Conservation (phyloP, 768 basidiomycete species). For the Macrolepiota albuminosa region DNA sequence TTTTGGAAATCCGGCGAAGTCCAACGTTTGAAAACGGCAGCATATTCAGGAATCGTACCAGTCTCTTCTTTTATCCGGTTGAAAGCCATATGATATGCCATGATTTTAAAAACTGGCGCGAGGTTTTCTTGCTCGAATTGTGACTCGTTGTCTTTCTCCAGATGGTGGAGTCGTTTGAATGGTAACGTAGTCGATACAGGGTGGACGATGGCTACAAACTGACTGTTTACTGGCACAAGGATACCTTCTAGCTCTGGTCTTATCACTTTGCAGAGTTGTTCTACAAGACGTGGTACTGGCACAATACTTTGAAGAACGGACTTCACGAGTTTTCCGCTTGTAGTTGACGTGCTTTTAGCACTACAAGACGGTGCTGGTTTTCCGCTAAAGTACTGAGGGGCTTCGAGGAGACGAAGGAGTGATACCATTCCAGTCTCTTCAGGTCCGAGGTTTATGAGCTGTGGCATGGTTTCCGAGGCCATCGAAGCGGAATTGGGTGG, state of each 20-base stretch:
- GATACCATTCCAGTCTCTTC: neutral
- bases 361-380: no score
- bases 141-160: neutral
- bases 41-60: no score
- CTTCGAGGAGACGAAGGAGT: neutral
- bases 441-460: neutral
- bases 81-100: neutral
- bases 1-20: neutral
- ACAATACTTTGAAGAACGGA: neutral
- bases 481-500: no score
- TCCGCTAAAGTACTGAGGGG: neutral
- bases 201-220: neutral
- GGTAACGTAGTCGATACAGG: neutral
- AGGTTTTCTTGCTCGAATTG: neutral
- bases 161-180: neutral
- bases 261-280: neutral
- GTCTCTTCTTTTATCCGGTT: neutral
- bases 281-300: neutral
- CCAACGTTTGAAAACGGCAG: no score
- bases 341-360: no score
- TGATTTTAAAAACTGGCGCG: neutral
- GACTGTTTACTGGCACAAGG: neutral
- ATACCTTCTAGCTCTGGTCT: neutral
- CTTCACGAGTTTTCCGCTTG: no score
- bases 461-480: no score